phyloP scores from a whole-genome alignment of 148 eudicot species.

The Euryodendron excelsum region DNA sequence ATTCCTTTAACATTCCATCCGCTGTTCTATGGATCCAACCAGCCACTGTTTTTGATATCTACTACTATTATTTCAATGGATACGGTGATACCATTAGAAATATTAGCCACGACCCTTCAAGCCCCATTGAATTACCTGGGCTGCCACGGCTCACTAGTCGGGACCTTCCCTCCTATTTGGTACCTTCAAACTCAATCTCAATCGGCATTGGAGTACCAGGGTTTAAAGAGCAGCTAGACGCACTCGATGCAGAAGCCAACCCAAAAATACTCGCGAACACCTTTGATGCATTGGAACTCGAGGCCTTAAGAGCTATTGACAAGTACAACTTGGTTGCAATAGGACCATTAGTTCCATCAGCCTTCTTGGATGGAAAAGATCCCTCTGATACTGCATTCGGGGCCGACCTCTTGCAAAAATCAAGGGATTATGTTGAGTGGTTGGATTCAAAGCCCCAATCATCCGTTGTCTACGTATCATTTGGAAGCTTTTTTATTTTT shows the following conservation, averaged over 20 bases:
- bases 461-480: no score
- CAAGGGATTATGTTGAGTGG: slow-evolving; percentile 35
- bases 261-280: slow-evolving; percentile 38
- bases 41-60: no score
- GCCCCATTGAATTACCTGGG: no score
- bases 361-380: no score
- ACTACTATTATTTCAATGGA: no score
- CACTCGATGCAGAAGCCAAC: slow-evolving; percentile 25
- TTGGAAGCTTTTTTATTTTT: slow-evolving; percentile 36
- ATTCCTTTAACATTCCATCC: slow-evolving; percentile 25
- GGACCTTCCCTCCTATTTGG: no score
- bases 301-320: slow-evolving; percentile 23
- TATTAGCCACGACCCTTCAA: no score
- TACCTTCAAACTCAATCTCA: slow-evolving; percentile 20
- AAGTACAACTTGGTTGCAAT: no score
- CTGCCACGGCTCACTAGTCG: no score
- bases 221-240: slow-evolving; percentile 25
- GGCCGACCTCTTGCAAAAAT: slow-evolving; percentile 11
- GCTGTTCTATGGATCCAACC: no score
- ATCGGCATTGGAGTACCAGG: slow-evolving; percentile 15
- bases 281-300: slow-evolving; percentile 32
- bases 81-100: no score
- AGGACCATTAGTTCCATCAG: no score
- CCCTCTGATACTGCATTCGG: slow-evolving; percentile 15
- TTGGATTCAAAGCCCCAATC: slow-evolving; percentile 29